phyloP scores from a whole-genome alignment of 805 yeast species.

The Myxozyma vanderwaltii region DNA sequence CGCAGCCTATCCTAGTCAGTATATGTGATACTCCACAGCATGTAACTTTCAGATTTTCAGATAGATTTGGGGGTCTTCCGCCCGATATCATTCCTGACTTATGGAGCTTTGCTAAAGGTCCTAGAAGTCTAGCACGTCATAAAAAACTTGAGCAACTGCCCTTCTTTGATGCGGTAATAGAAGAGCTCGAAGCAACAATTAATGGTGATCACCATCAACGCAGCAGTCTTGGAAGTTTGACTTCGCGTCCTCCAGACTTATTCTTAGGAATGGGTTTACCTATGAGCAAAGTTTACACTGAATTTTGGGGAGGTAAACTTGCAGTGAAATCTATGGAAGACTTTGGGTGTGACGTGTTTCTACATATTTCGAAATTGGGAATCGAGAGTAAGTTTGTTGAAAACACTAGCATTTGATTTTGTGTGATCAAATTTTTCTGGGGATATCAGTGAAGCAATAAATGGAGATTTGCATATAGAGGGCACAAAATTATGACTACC shows the following conservation, averaged over 20 bases:
- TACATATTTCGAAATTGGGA: slow-evolving; percentile 79
- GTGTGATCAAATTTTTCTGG: neutral
- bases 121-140: slow-evolving; percentile 37
- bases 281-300: slow-evolving; percentile 82
- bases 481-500: no score
- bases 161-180: slow-evolving; percentile 39
- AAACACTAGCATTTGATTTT: slow-evolving; percentile 9
- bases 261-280: slow-evolving; percentile 89
- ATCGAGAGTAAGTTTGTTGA: slow-evolving; percentile 38
- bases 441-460: neutral
- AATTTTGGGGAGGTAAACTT: slow-evolving; percentile 93
- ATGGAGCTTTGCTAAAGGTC: slow-evolving; percentile 68
- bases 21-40: slow-evolving; percentile 67
- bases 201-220: slow-evolving; percentile 56
- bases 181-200: slow-evolving; percentile 36
- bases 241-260: slow-evolving; percentile 70
- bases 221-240: slow-evolving; percentile 64
- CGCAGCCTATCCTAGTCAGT: slow-evolving; percentile 67
- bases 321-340: slow-evolving; percentile 84
- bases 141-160: slow-evolving; percentile 40
- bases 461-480: neutral
- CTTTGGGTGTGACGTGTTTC: slow-evolving; percentile 85
- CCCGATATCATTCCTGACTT: slow-evolving; percentile 60
- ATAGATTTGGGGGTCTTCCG: slow-evolving; percentile 85
- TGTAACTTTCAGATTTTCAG: slow-evolving; percentile 77